Evolutionary conservation across 306 rosid genomes (phyloP).

Genomic region (Mucuna pruriens): DNA sequence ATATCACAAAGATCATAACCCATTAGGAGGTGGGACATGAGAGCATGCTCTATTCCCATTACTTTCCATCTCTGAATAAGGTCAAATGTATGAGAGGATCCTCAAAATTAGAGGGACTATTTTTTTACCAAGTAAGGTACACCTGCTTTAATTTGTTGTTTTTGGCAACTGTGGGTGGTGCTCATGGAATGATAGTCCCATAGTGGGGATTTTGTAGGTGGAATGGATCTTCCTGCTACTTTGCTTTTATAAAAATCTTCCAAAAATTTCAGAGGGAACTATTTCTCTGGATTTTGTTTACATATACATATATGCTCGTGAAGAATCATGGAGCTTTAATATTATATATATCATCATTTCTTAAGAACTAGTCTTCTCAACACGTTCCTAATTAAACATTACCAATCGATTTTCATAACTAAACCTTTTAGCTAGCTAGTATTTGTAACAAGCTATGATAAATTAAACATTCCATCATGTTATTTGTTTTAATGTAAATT

Average conservation of each 20-base stretch:
- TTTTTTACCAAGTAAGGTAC: background rate
- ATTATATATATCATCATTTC: background rate
- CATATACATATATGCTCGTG: background rate
- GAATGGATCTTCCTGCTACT: slow-evolving; percentile 11
- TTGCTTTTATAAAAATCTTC: slow-evolving; percentile 30
- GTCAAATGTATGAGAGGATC: slow-evolving; percentile 26
- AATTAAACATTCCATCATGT: background rate
- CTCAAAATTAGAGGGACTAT: slow-evolving; percentile 25
- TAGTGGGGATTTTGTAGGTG: slow-evolving; percentile 35
- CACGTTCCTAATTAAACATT: background rate
- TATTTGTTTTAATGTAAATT: background rate
- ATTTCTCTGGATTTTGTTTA: slow-evolving; percentile 27
- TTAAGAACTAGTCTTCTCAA: background rate
- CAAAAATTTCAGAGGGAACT: background rate
- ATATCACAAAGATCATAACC: slow-evolving; percentile 1
- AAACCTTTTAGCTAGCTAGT: background rate
- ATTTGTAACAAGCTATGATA: background rate
- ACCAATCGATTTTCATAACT: background rate
- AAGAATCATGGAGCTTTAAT: slow-evolving; percentile 32
- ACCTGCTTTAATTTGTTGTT: slow-evolving; percentile 27
- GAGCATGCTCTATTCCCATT: slow-evolving; percentile 34
- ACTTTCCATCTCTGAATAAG: slow-evolving; percentile 1
- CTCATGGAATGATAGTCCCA: background rate
- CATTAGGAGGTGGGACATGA: slow-evolving; percentile 38
- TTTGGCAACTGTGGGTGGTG: slow-evolving; percentile 35